Evolutionary conservation across 2,329 filamentous ascomycete genomes (phyloP).

Genomic region (Colletotrichum euphorbiae): DNA sequence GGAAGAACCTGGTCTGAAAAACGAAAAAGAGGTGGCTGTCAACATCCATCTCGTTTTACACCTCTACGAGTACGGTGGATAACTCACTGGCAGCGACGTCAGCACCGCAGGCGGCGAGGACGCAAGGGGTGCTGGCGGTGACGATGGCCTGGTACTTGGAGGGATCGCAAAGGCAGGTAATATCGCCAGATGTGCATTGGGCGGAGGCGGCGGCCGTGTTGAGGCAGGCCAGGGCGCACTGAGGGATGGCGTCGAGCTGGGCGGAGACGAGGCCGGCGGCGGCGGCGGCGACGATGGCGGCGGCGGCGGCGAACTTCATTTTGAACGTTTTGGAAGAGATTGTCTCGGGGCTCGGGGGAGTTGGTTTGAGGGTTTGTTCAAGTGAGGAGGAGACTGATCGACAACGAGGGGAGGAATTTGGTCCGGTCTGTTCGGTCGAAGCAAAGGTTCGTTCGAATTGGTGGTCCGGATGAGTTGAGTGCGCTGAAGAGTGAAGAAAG

Average conservation of each 20-base stretch:
- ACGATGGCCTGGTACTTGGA: conserved; percentile 31
- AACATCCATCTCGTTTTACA: not conserved
- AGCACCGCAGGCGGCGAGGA: conserved; percentile 20
- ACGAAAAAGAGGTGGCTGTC: not conserved
- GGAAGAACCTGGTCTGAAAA: conserved; percentile 30
- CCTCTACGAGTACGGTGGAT: too few relatives aligned
- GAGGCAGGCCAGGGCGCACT: conserved; percentile 29
- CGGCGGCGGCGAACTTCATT: conserved; percentile 38
- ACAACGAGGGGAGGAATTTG: conserved; percentile 7
- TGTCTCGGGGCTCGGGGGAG: not conserved
- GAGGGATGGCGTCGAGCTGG: conserved; percentile 25
- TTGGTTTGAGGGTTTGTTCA: not conserved
- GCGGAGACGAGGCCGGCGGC: conserved; percentile 35
- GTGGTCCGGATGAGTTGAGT: conserved; percentile 15
- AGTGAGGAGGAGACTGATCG: not conserved
- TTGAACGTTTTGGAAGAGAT: conserved; percentile 8
- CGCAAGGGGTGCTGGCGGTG: conserved; percentile 20
- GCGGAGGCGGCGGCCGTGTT: conserved; percentile 15
- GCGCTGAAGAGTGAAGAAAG: conserved; percentile 2
- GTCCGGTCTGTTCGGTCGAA: conserved; percentile 4
- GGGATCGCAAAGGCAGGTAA: conserved; percentile 22
- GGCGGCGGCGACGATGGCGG: conserved; percentile 31
- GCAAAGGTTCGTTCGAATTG: conserved; percentile 20
- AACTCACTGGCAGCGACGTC: conserved; percentile 24
- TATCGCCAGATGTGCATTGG: conserved; percentile 7